Evolutionary conservation across 768 basidiomycete species (phyloP).

Genomic region (Calocera cornea): DNA sequence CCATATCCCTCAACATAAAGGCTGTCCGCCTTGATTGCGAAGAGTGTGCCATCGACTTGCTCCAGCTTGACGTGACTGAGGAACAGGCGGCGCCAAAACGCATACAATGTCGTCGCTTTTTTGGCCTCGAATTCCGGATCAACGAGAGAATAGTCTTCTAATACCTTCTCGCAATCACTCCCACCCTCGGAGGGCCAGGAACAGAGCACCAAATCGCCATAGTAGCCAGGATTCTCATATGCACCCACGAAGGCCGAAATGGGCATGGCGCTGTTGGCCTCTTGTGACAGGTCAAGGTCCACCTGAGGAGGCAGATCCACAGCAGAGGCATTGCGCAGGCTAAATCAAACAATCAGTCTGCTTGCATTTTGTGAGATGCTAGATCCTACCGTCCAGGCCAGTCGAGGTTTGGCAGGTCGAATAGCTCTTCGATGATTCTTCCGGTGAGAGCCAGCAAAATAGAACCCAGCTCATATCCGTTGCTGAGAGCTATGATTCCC

Average conservation of each 20-base stretch:
- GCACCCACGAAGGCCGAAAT: constrained; percentile 26
- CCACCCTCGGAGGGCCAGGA: constrained; percentile 17
- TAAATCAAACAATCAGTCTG: not conserved
- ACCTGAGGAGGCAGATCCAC: not conserved
- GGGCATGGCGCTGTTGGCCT: not conserved
- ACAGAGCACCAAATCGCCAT: constrained; percentile 28
- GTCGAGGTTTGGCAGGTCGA: constrained; percentile 7
- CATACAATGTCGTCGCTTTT: constrained; percentile 20
- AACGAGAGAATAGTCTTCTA: constrained; percentile 21
- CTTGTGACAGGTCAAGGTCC: constrained; percentile 3
- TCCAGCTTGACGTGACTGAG: not conserved
- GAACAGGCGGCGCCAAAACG: constrained; percentile 24
- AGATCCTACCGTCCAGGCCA: constrained; percentile 11
- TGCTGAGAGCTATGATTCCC: constrained; percentile 27
- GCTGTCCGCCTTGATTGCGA: not conserved
- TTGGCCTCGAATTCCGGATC: constrained; percentile 11
- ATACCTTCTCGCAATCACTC: constrained; percentile 17
- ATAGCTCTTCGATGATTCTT: constrained; percentile 19
- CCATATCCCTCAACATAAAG: not conserved
- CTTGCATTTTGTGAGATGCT: not conserved
- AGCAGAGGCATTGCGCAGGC: constrained; percentile 17
- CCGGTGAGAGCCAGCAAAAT: constrained; percentile 11
- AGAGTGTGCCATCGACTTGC: not conserved
- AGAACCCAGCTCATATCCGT: constrained; percentile 17
- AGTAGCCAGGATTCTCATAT: constrained; percentile 29